Percentiles rank a stretch among this genome's conserved stretches.
These are phyloP conservation scores for Kuraishia floccosa DNA, from an alignment of 805 yeast species.

Conservation along the genomic window DNA sequence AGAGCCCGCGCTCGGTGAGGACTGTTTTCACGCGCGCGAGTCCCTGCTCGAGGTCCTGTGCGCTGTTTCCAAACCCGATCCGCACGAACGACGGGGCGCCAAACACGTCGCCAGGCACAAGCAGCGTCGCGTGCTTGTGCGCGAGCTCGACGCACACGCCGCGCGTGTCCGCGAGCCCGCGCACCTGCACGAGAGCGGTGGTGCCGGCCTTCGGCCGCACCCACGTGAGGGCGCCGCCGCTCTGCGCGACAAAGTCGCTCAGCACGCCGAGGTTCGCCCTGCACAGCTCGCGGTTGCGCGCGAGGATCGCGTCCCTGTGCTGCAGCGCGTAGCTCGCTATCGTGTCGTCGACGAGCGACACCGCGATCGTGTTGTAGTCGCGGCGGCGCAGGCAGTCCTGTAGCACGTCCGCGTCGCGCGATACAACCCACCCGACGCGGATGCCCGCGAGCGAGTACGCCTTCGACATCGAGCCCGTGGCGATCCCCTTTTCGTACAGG, in stretches of 20 bases:
- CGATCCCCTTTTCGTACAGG: conserved; percentile 28
- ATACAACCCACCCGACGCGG: conserved; percentile 40
- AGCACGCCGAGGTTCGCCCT: conserved; percentile 21
- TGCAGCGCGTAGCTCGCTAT: conserved; percentile 30
- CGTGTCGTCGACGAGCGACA: conserved; percentile 33
- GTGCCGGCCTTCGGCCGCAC: conserved; percentile 37
- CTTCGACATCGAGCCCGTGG: conserved; percentile 42
- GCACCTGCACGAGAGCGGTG: conserved; percentile 28
- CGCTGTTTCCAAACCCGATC: conserved; percentile 35
- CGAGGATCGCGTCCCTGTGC: conserved; percentile 21
- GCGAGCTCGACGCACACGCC: conserved; percentile 25
- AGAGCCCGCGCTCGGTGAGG: neutral
- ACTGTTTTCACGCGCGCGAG: conserved; percentile 6
- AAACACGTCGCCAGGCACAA: conserved; percentile 41
- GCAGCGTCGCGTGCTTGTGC: conserved; percentile 19
- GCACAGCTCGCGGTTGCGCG: conserved; percentile 29
- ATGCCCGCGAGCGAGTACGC: conserved; percentile 43
- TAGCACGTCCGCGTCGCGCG: conserved; percentile 19
- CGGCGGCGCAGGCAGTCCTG: conserved; percentile 24
- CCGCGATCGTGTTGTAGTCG: conserved; percentile 40
- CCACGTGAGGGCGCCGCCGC: conserved; percentile 23
- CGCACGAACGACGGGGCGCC: conserved; percentile 28
- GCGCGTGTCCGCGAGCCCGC: conserved; percentile 16
- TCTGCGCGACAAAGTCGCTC: conserved; percentile 18
- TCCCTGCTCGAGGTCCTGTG: conserved; percentile 22